Evolutionary conservation across 2,329 filamentous ascomycete species (phyloP).

Genomic region (Penicillium capsulatum): DNA sequence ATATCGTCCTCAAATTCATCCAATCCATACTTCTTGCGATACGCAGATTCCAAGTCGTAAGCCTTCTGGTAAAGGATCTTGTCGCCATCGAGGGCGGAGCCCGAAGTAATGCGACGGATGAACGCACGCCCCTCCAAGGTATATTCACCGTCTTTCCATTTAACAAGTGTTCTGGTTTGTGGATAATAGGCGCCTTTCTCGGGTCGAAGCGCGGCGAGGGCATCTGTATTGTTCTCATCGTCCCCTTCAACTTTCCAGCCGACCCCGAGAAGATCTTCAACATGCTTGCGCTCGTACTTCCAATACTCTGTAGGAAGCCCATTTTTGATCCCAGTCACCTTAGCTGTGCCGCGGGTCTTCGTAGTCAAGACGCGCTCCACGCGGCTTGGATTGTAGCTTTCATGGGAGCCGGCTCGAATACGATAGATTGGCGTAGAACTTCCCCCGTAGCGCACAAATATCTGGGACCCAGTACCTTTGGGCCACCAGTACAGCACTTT

Average conservation of each 20-base stretch:
- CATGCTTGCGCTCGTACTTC: slow-evolving; percentile 9
- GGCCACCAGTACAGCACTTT: slow-evolving; percentile 18
- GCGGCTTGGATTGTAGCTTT: slow-evolving; percentile 8
- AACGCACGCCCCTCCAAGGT: slow-evolving; percentile 14
- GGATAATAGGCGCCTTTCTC: slow-evolving; percentile 7
- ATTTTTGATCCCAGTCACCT: neutral
- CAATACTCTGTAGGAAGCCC: slow-evolving; percentile 4
- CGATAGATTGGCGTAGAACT: slow-evolving; percentile 11
- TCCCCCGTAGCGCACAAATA: slow-evolving; percentile 15
- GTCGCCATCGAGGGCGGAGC: slow-evolving; percentile 11
- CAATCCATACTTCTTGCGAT: slow-evolving; percentile 3
- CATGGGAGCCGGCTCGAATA: slow-evolving; percentile 13
- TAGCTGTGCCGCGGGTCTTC: slow-evolving; percentile 5
- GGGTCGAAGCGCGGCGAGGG: slow-evolving; percentile 10
- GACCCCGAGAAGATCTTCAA: slow-evolving; percentile 14
- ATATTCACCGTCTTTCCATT: slow-evolving; percentile 12
- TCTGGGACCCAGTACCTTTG: slow-evolving; percentile 15
- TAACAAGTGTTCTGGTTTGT: slow-evolving; percentile 14
- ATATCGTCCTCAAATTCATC: slow-evolving; percentile 1
- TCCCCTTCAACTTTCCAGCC: slow-evolving; percentile 20
- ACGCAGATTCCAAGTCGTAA: slow-evolving; percentile 5
- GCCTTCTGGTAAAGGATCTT: slow-evolving; percentile 18
- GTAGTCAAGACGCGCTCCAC: slow-evolving; percentile 4
- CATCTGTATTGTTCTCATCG: slow-evolving; percentile 7
- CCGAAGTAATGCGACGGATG: slow-evolving; percentile 12